phyloP scores from a whole-genome alignment of 805 yeast species.

The Yarrowia phangngaensis region DNA sequence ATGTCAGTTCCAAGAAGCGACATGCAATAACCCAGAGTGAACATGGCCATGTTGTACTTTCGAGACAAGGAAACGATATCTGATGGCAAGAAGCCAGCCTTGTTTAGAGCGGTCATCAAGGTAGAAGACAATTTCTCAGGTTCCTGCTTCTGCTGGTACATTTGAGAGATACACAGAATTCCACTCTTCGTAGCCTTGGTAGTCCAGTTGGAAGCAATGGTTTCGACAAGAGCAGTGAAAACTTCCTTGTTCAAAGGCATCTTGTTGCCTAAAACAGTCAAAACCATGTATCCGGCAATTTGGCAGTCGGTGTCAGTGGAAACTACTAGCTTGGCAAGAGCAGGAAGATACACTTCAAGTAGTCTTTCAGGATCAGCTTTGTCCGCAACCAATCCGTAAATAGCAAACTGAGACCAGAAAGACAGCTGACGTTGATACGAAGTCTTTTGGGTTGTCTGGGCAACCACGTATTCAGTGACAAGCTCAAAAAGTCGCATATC shows the following conservation, averaged over 20 bases:
- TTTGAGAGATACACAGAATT: slow-evolving; percentile 38
- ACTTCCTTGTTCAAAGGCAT: slow-evolving; percentile 56
- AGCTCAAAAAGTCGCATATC: slow-evolving; percentile 66
- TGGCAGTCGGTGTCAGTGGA: slow-evolving; percentile 53
- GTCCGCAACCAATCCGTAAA: slow-evolving; percentile 51
- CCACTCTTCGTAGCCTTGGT: slow-evolving; percentile 36
- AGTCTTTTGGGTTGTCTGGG: slow-evolving; percentile 50
- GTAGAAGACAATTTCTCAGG: slow-evolving; percentile 21
- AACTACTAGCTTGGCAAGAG: slow-evolving; percentile 37
- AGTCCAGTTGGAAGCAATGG: slow-evolving; percentile 50
- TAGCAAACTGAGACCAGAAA: slow-evolving; percentile 70
- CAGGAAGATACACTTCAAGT: slow-evolving; percentile 39
- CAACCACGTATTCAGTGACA: slow-evolving; percentile 54
- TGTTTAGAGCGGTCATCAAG: slow-evolving; percentile 29
- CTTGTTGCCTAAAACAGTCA: slow-evolving; percentile 73
- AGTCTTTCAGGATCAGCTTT: slow-evolving; percentile 36
- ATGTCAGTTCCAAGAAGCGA: slow-evolving; percentile 9
- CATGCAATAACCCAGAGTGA: slow-evolving; percentile 21
- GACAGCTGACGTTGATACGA: slow-evolving; percentile 68
- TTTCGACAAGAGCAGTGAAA: slow-evolving; percentile 57
- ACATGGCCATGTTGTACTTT: slow-evolving; percentile 41
- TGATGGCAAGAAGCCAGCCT: slow-evolving; percentile 31
- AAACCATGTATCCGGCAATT: slow-evolving; percentile 75
- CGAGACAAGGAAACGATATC: slow-evolving; percentile 34
- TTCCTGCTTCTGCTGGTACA: slow-evolving; percentile 33